Evolutionary conservation across 83 land plant genomes (phyloP).

Genomic region (Diphasiastrum complanatum): DNA sequence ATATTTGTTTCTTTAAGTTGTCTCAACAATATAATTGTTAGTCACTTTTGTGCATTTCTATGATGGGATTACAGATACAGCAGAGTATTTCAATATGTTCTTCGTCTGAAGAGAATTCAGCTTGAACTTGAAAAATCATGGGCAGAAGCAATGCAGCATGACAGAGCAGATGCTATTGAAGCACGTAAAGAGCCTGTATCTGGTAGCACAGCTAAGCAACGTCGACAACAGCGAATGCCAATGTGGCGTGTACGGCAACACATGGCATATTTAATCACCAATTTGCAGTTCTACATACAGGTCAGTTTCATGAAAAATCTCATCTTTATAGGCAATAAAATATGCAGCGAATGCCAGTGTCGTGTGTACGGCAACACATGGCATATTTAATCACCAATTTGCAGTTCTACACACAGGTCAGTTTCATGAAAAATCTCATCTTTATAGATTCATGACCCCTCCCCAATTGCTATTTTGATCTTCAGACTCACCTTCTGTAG

Average conservation of each 20-base stretch:
- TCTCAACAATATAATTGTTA: not conserved
- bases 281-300: constrained; percentile 97
- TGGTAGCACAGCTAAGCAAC: constrained; percentile 31
- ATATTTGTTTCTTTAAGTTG: constrained; percentile 1
- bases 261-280: constrained; percentile 91
- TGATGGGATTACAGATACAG: constrained; percentile 50
- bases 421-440: too few species aligned
- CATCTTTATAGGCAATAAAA: too few species aligned
- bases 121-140: constrained; percentile 96
- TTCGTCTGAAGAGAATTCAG: constrained; percentile 85
- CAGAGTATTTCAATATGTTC: constrained; percentile 78
- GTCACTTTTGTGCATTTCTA: not conserved
- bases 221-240: constrained; percentile 55
- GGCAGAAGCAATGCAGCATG: constrained; percentile 97
- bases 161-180: constrained; percentile 68
- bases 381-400: constrained; percentile 1
- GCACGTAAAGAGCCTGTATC: constrained; percentile 44
- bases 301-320: constrained; percentile 34
- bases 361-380: too few species aligned
- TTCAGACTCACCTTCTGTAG: too few species aligned
- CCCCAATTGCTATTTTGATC: too few species aligned
- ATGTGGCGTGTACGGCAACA: constrained; percentile 96
- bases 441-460: too few species aligned
- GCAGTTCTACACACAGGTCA: too few species aligned
- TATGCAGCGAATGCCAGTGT: too few species aligned